Base-by-base conservation (phyloP, 331 rosid species). In the Malus hybrid region DNA sequence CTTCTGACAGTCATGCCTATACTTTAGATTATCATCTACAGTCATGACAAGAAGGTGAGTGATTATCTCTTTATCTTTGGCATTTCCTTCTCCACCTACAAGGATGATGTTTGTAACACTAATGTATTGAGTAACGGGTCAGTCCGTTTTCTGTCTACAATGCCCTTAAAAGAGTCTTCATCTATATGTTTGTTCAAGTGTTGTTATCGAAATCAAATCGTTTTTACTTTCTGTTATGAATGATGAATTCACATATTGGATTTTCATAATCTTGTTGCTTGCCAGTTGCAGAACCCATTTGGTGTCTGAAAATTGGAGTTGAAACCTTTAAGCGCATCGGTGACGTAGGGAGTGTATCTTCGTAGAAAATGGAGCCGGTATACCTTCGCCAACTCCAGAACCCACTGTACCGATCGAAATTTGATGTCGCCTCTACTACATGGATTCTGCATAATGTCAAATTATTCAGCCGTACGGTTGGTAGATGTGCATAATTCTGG, bases 1-100 rank as follows among this genome's bases (percentile, higher is more conserved):
- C 98, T 65, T 94, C 98, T 10, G 98, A 94, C 82, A 94, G 90
- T 77, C 89, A 73, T 48, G 97, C 98, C 65, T 94, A 86, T 79
- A 87, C 95, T 66, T 85, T 94, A 75, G 93, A 94, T 83, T 77
- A 86, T 78, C 96, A 94, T 79, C 85, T 94, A 74, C 93, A 77
- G 60, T 87, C 83, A 54, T 85, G 88, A 90, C 80, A 68, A 65
- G 73, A 68, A 65, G 90, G 98, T 91, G 76, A 78, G 52, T 39
- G 10, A 9, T 28, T 46, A 10, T 5, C 11, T 20, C 61, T 16
- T 32, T 70, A 14, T 16, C 5, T 10, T 20, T 20, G 33, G 52
- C 7, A 12, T 56, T 19, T 19, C 54, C 24, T 71, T 71, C 1
- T 2, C 54, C 50, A 33, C 75, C 52, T 71, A 13, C 8, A 13